These are phyloP conservation scores for Exophiala aquamarina DNA, from an alignment of 2,329 filamentous ascomycete species.

Conservation along the genomic window DNA sequence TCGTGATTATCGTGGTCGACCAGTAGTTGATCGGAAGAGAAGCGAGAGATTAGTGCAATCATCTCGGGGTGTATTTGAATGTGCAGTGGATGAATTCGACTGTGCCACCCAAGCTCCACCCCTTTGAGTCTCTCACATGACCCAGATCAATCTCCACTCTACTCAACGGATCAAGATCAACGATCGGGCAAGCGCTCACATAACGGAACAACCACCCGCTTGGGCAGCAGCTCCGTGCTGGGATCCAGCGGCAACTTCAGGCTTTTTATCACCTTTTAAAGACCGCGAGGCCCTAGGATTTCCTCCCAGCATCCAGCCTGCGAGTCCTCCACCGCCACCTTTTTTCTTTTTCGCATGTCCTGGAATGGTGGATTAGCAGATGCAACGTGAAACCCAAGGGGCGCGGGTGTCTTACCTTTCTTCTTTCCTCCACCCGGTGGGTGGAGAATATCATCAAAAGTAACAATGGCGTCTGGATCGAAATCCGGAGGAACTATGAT, in stretches of 20 bases:
- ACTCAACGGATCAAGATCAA: slow-evolving; percentile 10
- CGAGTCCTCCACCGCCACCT: slow-evolving; percentile 36
- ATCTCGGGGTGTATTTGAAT: slow-evolving; percentile 11
- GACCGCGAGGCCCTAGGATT: slow-evolving; percentile 28
- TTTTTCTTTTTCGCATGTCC: slow-evolving; percentile 22
- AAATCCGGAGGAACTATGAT: slow-evolving; percentile 11
- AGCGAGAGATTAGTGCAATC: slow-evolving; percentile 13
- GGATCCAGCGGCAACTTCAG: slow-evolving; percentile 36
- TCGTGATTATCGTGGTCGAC: slow-evolving; percentile 8
- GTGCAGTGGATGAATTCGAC: slow-evolving; percentile 18
- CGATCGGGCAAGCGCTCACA: slow-evolving; percentile 28
- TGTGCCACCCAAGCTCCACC: slow-evolving; percentile 16
- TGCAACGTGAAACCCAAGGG: not conserved
- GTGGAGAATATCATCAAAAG: slow-evolving; percentile 24
- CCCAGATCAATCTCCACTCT: slow-evolving; percentile 11
- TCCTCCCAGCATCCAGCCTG: slow-evolving; percentile 46
- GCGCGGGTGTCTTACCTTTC: slow-evolving; percentile 22
- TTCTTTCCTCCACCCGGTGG: slow-evolving; percentile 14
- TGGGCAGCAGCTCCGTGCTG: slow-evolving; percentile 31
- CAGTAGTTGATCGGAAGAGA: slow-evolving; percentile 6
- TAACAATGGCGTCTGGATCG: slow-evolving; percentile 16
- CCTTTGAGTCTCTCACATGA: slow-evolving; percentile 14
- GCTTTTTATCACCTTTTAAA: slow-evolving; percentile 50
- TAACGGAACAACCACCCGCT: slow-evolving; percentile 31
- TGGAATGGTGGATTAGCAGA: not conserved